Percentiles rank a stretch among this genome's conserved stretches.
Evolutionary conservation across 2,329 filamentous ascomycete species (phyloP).

Genomic region (Zymoseptoria tritici): DNA sequence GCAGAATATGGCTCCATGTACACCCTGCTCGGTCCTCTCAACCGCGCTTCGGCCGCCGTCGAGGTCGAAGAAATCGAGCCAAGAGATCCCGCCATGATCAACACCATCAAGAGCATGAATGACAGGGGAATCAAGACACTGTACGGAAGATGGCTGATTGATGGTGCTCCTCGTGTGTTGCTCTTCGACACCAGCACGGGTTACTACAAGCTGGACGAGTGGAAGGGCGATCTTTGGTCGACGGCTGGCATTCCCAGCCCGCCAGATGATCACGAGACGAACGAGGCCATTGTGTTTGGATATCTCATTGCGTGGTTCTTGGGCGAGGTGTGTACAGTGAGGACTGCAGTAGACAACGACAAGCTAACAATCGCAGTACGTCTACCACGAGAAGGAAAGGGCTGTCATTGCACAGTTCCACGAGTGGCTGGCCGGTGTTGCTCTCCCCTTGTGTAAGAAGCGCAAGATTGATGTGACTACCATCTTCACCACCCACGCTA

Average conservation of each 20-base stretch:
- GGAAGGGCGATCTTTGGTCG: conserved; percentile 95
- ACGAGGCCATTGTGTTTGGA: conserved; percentile 94
- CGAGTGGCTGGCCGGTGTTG: conserved; percentile 95
- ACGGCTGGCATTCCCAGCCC: conserved; percentile 89
- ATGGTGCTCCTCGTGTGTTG: conserved; percentile 86
- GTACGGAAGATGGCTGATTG: conserved; percentile 95
- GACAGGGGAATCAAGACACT: conserved; percentile 82
- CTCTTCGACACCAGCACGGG: conserved; percentile 93
- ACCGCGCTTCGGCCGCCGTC: conserved; percentile 87
- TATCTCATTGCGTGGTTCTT: conserved; percentile 97
- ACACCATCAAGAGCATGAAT: conserved; percentile 86
- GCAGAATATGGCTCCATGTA: conserved; percentile 98
- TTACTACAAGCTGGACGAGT: conserved; percentile 86
- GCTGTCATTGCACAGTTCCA: conserved; percentile 98
- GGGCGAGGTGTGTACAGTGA: conserved; percentile 64
- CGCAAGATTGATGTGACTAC: conserved; percentile 93
- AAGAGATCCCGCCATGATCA: conserved; percentile 66
- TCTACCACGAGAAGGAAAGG: conserved; percentile 81
- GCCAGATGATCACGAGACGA: conserved; percentile 85
- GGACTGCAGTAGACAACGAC: not conserved
- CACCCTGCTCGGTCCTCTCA: conserved; percentile 88
- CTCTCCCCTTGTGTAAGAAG: conserved; percentile 84
- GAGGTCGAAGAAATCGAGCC: conserved; percentile 93
- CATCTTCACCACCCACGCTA: conserved; percentile 97
- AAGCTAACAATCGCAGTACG: conserved; percentile 55